A percentile compares a stretch with the other conserved stretches of the same genome.
Conservation (phyloP, 306 rosid genomes). For the Ormosia emarginata region DNA sequence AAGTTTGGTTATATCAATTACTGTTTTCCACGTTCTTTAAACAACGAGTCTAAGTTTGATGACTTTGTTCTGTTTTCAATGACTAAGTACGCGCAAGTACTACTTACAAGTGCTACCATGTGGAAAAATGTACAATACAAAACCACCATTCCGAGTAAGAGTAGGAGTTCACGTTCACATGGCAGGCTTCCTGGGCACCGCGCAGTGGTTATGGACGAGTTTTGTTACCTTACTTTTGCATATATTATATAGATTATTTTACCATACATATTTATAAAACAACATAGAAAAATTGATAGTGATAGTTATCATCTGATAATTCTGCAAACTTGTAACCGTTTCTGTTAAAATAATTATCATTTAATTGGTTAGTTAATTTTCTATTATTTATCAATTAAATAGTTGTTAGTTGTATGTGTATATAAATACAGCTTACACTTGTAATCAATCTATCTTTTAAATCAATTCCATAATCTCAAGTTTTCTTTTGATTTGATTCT, state of each 20-base stretch:
- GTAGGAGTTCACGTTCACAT: background rate
- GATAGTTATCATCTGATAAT: too few species aligned
- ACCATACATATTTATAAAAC: background rate
- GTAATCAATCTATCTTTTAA: too few species aligned
- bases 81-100: slow-evolving; percentile 8
- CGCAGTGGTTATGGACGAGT: background rate
- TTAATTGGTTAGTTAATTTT: too few species aligned
- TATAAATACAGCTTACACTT: too few species aligned
- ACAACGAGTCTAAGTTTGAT: background rate
- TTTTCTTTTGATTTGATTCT: too few species aligned
- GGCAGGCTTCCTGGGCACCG: background rate
- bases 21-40: background rate
- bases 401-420: too few species aligned
- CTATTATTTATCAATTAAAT: too few species aligned
- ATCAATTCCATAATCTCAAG: too few species aligned
- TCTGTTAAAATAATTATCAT: too few species aligned
- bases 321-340: too few species aligned
- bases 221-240: background rate
- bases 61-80: background rate
- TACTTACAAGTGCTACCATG: background rate
- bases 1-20: background rate
- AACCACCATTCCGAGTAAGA: background rate
- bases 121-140: background rate
- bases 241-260: background rate
- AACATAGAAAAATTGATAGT: too few species aligned